A percentile compares a stretch with the other conserved stretches of the same genome.
Conservation (phyloP, 139 green algal genomes). For the Micromonas pusilla region DNA sequence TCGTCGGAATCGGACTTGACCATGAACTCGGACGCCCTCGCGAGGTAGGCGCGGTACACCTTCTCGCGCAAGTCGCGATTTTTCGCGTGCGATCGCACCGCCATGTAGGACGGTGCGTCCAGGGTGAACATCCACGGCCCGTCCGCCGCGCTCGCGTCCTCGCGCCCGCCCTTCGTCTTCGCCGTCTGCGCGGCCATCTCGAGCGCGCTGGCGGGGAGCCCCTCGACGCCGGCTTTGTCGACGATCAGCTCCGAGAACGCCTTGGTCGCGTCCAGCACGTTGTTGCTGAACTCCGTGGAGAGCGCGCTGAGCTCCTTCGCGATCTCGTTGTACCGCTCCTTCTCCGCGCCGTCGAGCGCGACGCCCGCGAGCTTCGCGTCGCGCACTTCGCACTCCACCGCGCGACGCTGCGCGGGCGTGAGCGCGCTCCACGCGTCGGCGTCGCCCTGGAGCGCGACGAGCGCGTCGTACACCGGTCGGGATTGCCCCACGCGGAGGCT, state of each 20-base stretch:
- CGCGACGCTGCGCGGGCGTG: slow-evolving; percentile 64
- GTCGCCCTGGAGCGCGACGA: slow-evolving; percentile 58
- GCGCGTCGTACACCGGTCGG: slow-evolving; percentile 69
- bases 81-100: slow-evolving; percentile 75
- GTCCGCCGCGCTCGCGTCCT: slow-evolving; percentile 55
- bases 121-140: slow-evolving; percentile 92
- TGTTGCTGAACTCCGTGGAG: slow-evolving; percentile 84
- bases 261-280: slow-evolving; percentile 83
- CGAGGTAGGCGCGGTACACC: slow-evolving; percentile 86
- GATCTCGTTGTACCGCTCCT: slow-evolving; percentile 91
- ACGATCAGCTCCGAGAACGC: slow-evolving; percentile 79
- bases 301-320: slow-evolving; percentile 86
- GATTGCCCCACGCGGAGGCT: slow-evolving; percentile 72
- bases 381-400: slow-evolving; percentile 71
- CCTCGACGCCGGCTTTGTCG: slow-evolving; percentile 65
- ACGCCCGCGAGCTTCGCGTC: slow-evolving; percentile 88
- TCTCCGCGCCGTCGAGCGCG: slow-evolving; percentile 46
- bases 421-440: slow-evolving; percentile 47
- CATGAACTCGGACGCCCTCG: slow-evolving; percentile 48
- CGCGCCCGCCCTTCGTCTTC: slow-evolving; percentile 52
- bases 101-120: slow-evolving; percentile 83
- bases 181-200: slow-evolving; percentile 46
- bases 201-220: slow-evolving; percentile 67
- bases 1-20: background rate
- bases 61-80: slow-evolving; percentile 84